These are phyloP conservation scores for Wallacemonas sp. DNA, from an alignment of 208 protist species.

Conservation along the genomic window DNA sequence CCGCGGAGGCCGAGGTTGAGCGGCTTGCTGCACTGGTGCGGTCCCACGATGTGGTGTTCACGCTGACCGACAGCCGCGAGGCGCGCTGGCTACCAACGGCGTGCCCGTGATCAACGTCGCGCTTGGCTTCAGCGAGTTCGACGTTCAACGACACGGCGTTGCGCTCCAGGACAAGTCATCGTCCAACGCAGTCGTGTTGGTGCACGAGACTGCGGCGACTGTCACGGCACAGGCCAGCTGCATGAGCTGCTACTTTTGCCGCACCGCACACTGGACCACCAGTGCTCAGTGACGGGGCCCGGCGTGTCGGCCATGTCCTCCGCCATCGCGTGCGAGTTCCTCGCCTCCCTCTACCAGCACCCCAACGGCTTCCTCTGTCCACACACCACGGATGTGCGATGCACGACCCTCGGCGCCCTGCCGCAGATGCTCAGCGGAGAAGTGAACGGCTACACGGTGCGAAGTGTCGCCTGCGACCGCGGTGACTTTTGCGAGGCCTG, in stretches of 20 bases:
- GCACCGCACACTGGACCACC: slow-evolving; percentile 97
- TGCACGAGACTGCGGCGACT: not conserved
- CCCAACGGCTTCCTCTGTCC: slow-evolving; percentile 63
- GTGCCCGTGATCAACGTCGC: slow-evolving; percentile 96
- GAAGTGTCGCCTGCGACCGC: slow-evolving; percentile 64
- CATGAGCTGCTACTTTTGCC: slow-evolving; percentile 99
- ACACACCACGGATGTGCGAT: slow-evolving; percentile 17
- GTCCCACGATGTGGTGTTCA: slow-evolving; percentile 95
- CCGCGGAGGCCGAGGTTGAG: slow-evolving; percentile 46
- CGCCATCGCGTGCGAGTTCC: slow-evolving; percentile 94
- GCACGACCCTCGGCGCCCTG: slow-evolving; percentile 63
- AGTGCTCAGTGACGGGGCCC: slow-evolving; percentile 97
- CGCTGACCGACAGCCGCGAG: slow-evolving; percentile 98
- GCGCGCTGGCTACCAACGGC: slow-evolving; percentile 96
- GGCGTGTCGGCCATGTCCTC: slow-evolving; percentile 94
- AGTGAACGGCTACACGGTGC: slow-evolving; percentile 67
- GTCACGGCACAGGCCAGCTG: not conserved
- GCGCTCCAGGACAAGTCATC: not conserved
- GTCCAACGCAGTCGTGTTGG: not conserved
- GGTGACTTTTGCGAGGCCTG: slow-evolving; percentile 95
- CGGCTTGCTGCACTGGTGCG: slow-evolving; percentile 76
- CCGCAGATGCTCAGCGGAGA: slow-evolving; percentile 92
- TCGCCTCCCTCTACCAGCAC: slow-evolving; percentile 94
- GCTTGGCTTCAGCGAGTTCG: slow-evolving; percentile 97
- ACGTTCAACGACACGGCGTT: slow-evolving; percentile 98